Evolutionary conservation across 768 basidiomycete genomes (phyloP), one percentile per base, ranked within the genome.

Genomic region (Rhodotorula graminis): DNA sequence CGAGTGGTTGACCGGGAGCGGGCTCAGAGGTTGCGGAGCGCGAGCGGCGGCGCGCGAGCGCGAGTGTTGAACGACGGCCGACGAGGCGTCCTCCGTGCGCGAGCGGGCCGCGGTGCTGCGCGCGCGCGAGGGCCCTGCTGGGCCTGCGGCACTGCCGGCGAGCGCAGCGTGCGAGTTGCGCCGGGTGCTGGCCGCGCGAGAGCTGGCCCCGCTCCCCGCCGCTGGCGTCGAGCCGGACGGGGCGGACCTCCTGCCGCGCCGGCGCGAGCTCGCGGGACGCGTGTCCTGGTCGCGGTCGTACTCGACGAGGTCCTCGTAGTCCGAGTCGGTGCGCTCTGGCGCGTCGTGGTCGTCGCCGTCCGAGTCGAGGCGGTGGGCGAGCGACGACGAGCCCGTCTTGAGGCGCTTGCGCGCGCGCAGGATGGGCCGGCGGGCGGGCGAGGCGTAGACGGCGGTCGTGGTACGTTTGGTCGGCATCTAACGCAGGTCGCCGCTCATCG

Each of bases 381-480:
- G 29, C 46, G 44, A 27, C 29, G 50, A 33, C 11, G 23, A 19
- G 19, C 25, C 42, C 10, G 56, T 61, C 63, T 64, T 67, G 47
- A 40, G 64, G 14, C 66, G 66, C 59, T 72, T 72, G 16, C 49
- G 12, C 29, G 47, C 11, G 42, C 56, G 44, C 3, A 37, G 47
- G 10, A 11, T 12, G 14, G 5, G 63, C 21, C 19, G 2, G 12
- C 42, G 46, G 10, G 61, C 47, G 5, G 70, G 65, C 12, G 70
- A 71, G 55, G 57, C 49, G 60, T 42, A 25, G n/a, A 23, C n/a
- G 61, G 44, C 29, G 9, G 44, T 37, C 19, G n/a, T 29, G 53
- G 66, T 53, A 31, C 71, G 71, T 61, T 67, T 72, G 0, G 19
- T 10, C 31, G 62, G 50, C 66, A 68, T 68, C 66, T 64, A 68